phyloP scores from a whole-genome alignment of 108 stramenopile species.

The Stephanodiscus minutulus region DNA sequence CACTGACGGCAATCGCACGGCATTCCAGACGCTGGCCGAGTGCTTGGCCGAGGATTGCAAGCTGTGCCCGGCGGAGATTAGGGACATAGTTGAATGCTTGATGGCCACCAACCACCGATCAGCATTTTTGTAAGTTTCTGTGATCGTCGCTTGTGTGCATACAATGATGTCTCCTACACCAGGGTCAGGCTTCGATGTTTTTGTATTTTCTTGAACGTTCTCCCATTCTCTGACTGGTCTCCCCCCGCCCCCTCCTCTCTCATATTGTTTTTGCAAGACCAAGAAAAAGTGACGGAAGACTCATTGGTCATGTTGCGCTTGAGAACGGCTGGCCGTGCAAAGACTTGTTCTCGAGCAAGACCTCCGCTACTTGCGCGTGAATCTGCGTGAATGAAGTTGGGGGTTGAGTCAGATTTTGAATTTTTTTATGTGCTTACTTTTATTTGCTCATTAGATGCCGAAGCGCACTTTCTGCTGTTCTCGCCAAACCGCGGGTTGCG shows the following conservation, averaged over 20 bases:
- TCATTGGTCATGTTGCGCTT: constrained; percentile 50
- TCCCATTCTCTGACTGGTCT: neutral
- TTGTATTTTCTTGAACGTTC: neutral
- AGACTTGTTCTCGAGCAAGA: constrained; percentile 43
- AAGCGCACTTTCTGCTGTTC: no score
- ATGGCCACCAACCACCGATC: constrained; percentile 39
- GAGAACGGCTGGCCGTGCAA: constrained; percentile 74
- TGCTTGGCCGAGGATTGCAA: constrained; percentile 25
- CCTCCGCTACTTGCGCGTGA: constrained; percentile 38
- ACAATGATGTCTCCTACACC: neutral
- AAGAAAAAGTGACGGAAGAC: constrained; percentile 38
- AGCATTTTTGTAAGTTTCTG: constrained; percentile 18
- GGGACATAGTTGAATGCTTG: constrained; percentile 37
- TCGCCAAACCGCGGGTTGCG: no score
- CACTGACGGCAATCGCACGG: constrained; percentile 35
- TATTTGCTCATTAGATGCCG: no score
- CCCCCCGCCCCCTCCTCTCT: neutral
- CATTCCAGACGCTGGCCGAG: constrained; percentile 43
- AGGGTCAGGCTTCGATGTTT: neutral
- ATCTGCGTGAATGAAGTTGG: no score
- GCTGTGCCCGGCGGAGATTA: constrained; percentile 25
- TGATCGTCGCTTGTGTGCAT: neutral
- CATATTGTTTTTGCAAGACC: constrained; percentile 5
- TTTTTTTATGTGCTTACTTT: no score
- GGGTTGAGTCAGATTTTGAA: no score